phyloP scores from a whole-genome alignment of 2,329 filamentous ascomycete species.

The Phoma sp. region DNA sequence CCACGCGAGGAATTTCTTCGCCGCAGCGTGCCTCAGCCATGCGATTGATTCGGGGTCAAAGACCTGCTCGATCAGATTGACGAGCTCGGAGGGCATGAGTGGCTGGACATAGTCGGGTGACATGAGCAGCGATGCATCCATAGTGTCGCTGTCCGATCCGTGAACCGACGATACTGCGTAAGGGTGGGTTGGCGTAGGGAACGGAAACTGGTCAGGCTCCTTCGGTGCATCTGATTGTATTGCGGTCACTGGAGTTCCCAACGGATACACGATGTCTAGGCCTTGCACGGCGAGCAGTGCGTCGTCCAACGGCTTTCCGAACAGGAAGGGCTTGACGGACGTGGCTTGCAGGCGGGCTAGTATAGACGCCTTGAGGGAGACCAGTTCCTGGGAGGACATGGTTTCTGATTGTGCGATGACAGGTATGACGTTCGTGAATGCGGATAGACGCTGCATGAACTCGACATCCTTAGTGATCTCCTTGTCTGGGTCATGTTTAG shows the following conservation, averaged over 20 bases:
- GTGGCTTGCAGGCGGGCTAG: constrained; percentile 61
- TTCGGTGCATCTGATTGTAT: constrained; percentile 1
- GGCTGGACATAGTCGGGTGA: constrained; percentile 87
- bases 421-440: constrained; percentile 83
- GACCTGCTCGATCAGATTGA: constrained; percentile 70
- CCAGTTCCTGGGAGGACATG: constrained; percentile 63
- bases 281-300: constrained; percentile 44
- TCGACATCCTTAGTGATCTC: constrained; percentile 67
- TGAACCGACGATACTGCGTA: constrained; percentile 80
- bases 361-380: constrained; percentile 65
- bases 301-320: constrained; percentile 55
- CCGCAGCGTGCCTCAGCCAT: constrained; percentile 81
- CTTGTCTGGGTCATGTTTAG: constrained; percentile 38
- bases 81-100: constrained; percentile 76
- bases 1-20: constrained; percentile 81
- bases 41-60: constrained; percentile 80
- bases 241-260: constrained; percentile 1
- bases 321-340: constrained; percentile 70
- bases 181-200: constrained; percentile 53
- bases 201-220: constrained; percentile 35
- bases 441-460: constrained; percentile 71
- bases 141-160: constrained; percentile 75
- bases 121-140: constrained; percentile 95
- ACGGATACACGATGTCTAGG: constrained; percentile 27
- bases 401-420: constrained; percentile 79